Conservation (phyloP, 179 eudicot species). For the Nepenthes alata region DNA sequence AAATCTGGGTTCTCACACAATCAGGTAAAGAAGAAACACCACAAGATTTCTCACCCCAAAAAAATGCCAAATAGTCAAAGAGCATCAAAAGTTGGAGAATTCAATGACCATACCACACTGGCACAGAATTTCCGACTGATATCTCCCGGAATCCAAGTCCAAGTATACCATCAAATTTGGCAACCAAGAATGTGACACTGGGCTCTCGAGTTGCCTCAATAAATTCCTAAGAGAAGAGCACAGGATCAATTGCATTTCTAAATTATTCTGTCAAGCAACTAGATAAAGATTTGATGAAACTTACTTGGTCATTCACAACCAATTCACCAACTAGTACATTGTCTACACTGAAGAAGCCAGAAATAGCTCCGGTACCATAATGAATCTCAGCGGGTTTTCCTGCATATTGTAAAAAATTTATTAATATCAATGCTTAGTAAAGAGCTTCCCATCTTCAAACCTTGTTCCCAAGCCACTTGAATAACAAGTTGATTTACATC, state of each 20-base stretch:
- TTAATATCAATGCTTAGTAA: not conserved
- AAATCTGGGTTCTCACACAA: not conserved
- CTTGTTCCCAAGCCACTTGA: too few relatives aligned
- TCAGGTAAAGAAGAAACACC: not conserved
- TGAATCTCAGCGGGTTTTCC: conserved; percentile 46
- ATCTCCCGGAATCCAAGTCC: conserved; percentile 32
- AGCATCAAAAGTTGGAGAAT: not conserved
- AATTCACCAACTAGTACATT: conserved; percentile 38
- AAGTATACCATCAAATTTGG: conserved; percentile 32
- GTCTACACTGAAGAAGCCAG: conserved; percentile 48
- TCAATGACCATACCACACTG: conserved; percentile 23
- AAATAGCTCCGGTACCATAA: conserved; percentile 55
- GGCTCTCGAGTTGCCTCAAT: conserved; percentile 26
- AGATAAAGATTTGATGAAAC: not conserved
- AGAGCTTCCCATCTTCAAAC: not conserved
- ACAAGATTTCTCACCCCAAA: not conserved
- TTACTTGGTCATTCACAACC: conserved; percentile 37
- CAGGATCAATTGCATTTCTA: not conserved
- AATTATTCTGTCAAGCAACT: not conserved
- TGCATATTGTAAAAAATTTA: conserved; percentile 1
- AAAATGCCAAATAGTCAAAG: not conserved
- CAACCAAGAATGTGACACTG: conserved; percentile 16
- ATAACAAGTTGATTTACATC: too few relatives aligned
- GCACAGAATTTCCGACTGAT: conserved; percentile 20
- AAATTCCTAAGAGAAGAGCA: conserved; percentile 14